These are phyloP conservation scores for Clonostachys solani DNA, from an alignment of 2,329 filamentous ascomycete genomes.

Conservation along the genomic window DNA sequence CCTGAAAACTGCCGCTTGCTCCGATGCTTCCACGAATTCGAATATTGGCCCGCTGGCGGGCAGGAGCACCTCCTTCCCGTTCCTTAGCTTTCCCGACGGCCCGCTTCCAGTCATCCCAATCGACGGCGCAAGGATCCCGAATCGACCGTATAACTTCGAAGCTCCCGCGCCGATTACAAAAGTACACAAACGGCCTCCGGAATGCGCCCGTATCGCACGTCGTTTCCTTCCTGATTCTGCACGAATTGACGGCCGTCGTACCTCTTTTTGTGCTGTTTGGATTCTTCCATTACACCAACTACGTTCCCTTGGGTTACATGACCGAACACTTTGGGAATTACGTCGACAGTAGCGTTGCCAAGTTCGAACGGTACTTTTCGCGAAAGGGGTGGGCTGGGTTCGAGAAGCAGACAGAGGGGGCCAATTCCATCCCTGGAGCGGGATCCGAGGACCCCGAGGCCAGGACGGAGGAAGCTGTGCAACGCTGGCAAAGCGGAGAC, in stretches of 20 bases:
- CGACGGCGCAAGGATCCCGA: constrained; percentile 19
- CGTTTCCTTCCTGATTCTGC: constrained; percentile 80
- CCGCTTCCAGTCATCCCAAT: constrained; percentile 1
- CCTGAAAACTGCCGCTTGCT: no score
- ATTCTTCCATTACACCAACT: constrained; percentile 75
- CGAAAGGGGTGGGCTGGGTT: constrained; percentile 79
- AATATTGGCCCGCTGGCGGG: no score
- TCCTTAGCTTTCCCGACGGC: no score
- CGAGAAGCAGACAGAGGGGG: constrained; percentile 14
- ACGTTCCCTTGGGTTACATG: constrained; percentile 59
- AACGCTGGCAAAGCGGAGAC: constrained; percentile 31
- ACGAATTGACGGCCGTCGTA: constrained; percentile 85
- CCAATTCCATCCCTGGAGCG: no score
- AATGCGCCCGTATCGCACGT: constrained; percentile 79
- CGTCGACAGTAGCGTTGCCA: constrained; percentile 60
- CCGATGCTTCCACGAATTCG: no score
- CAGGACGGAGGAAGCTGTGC: constrained; percentile 15
- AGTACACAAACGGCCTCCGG: constrained; percentile 66
- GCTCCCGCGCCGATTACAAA: constrained; percentile 63
- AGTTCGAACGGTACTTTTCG: constrained; percentile 73
- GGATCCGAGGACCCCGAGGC: constrained; percentile 12
- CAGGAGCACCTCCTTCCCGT: no score
- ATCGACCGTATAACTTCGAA: constrained; percentile 42
- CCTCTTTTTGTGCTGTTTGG: constrained; percentile 73
- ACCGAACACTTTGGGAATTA: constrained; percentile 43